Evolutionary conservation across 164 flowering plant genomes (phyloP), one percentile per base, ranked within the genome.

Genomic region (Pachysandra terminalis): DNA sequence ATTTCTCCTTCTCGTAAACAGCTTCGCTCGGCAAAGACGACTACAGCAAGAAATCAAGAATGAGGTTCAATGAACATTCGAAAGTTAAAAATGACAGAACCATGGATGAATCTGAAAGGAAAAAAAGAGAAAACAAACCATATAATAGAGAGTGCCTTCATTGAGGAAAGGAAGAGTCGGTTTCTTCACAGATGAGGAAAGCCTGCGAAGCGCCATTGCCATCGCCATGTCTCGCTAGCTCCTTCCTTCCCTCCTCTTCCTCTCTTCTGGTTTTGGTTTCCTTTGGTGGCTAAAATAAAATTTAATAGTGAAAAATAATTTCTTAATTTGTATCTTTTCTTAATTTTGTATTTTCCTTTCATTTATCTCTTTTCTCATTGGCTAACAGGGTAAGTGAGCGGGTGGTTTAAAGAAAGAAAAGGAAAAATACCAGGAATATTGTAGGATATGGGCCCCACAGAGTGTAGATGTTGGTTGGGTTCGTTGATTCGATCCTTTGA

Each of bases 201-300:
- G 89, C 75, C 88, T 79, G 61, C 96, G 92, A 68, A 90, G 85
- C 71, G 97, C 99, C 92, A 85, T 78, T 65, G 96, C 93, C 96
- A 90, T 89, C 67, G 98, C 98, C 97, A 95, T 91, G 54, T 72
- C 68, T 61, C 59, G 51, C 41, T 67, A 66, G 35, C 63, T 73
- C 63, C 56, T 56, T 60, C 59, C 37, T 32, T 32, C 37, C 37
- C n/a, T n/a, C n/a, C n/a, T n/a, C n/a, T 32, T 32, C 37, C 37
- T 32, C 37, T 3, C 37, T 32, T 32, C 37, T 32, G 37, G 37
- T 32, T 32, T 32, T 32, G 37, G 37, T 3, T n/a, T n/a, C n/a
- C n/a, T n/a, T n/a, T n/a, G n/a, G 37, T 32, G 37, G 37, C 37
- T 32, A 7, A 32, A 32, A 32, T n/a, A n/a, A 32, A 32, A 32